Evolutionary conservation across 257 asterid species (phyloP).

Genomic region (Fraxinus quadrangulata): DNA sequence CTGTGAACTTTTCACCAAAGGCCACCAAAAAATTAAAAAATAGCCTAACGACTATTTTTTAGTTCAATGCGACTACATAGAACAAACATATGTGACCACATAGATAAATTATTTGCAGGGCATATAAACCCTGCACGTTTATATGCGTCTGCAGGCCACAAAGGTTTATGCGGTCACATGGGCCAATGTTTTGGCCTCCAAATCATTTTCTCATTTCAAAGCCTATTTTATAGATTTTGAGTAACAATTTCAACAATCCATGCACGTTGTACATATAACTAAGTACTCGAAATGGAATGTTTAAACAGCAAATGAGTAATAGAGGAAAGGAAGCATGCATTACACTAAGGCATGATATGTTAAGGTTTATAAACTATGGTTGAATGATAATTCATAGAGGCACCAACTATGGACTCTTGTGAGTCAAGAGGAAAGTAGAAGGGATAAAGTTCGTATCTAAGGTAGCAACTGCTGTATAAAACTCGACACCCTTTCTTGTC

Average conservation of each 20-base stretch:
- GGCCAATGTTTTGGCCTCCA: too few species aligned
- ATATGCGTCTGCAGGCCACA: too few species aligned
- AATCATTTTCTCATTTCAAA: too few species aligned
- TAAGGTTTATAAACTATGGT: conserved; percentile 24
- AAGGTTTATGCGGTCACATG: too few species aligned
- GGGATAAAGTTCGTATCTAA: conserved; percentile 73
- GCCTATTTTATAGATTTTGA: too few species aligned
- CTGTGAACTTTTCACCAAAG: too few species aligned
- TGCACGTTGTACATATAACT: not conserved
- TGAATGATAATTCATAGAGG: conserved; percentile 6
- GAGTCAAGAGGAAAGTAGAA: conserved; percentile 66
- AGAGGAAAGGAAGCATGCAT: not conserved
- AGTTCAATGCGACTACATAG: too few species aligned
- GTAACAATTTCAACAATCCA: not conserved
- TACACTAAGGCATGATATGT: not conserved
- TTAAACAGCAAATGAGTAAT: conserved; percentile 1
- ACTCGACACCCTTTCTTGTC: conserved; percentile 65
- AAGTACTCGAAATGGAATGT: not conserved
- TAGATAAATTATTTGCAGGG: too few species aligned
- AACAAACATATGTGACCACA: too few species aligned
- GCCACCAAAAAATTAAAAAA: too few species aligned
- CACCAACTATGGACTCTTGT: conserved; percentile 15
- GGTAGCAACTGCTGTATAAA: conserved; percentile 62
- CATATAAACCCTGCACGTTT: too few species aligned
- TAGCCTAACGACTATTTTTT: too few species aligned